A percentile compares a stretch with the other conserved stretches of the same genome.
Conservation (phyloP, 768 basidiomycete species). For the Calocybe indica region DNA sequence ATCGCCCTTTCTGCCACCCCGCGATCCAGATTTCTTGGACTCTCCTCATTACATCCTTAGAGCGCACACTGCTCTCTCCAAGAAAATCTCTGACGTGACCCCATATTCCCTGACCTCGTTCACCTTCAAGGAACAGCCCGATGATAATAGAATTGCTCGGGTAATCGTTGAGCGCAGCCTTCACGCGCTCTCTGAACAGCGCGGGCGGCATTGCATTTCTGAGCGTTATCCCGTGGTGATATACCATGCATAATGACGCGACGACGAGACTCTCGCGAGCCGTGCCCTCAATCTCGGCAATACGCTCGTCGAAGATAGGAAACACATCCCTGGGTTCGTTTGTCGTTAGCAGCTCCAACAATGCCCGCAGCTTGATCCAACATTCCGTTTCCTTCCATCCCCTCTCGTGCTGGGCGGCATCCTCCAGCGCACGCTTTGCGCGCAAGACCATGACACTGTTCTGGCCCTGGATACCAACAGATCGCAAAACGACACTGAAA, state of each 20-base stretch:
- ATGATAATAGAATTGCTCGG: constrained; percentile 68
- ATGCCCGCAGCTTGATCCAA: constrained; percentile 60
- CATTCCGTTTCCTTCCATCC: constrained; percentile 54
- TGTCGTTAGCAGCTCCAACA: constrained; percentile 57
- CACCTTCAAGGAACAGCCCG: constrained; percentile 69
- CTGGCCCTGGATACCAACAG: constrained; percentile 46
- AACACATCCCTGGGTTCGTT: constrained; percentile 33
- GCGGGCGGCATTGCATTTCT: constrained; percentile 53
- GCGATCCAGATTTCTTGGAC: constrained; percentile 72
- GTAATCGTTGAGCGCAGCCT: constrained; percentile 48
- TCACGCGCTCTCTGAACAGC: constrained; percentile 51
- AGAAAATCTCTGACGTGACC: constrained; percentile 57
- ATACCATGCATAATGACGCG: constrained; percentile 52
- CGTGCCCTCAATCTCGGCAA: constrained; percentile 15
- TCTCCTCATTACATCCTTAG: constrained; percentile 55
- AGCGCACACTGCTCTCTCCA: constrained; percentile 39
- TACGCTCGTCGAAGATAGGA: constrained; percentile 33
- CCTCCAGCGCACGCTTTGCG: constrained; percentile 59
- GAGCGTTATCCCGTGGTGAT: constrained; percentile 49
- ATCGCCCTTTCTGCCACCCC: constrained; percentile 71
- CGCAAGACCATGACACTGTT: constrained; percentile 53
- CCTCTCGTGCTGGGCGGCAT: constrained; percentile 23
- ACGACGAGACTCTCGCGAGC: constrained; percentile 53
- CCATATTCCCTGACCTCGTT: constrained; percentile 77
- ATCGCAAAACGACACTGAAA: constrained; percentile 45